Conservation (phyloP, 805 yeast species). For the Spathaspora passalidarum region DNA sequence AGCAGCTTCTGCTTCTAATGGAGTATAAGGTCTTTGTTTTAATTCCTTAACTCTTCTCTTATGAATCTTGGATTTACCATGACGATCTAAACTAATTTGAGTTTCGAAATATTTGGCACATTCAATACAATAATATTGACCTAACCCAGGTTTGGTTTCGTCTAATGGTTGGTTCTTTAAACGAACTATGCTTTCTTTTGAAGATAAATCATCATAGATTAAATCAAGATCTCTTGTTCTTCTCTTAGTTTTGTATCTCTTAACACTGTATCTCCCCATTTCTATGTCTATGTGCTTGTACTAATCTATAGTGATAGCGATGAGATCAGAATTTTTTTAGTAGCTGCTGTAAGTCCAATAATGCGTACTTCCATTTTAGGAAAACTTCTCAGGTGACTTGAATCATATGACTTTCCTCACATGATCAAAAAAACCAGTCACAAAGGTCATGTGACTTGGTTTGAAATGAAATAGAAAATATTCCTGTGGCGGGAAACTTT, state of each 20-base stretch:
- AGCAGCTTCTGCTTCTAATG: slow-evolving; percentile 88
- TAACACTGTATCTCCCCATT: slow-evolving; percentile 88
- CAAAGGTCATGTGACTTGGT: slow-evolving; percentile 2
- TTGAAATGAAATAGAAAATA: too few species aligned
- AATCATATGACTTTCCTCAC: neutral
- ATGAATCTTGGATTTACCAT: slow-evolving; percentile 74
- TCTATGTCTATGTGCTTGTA: slow-evolving; percentile 6
- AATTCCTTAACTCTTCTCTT: slow-evolving; percentile 81
- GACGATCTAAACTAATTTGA: slow-evolving; percentile 68
- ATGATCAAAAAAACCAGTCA: slow-evolving; percentile 2
- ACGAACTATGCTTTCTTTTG: slow-evolving; percentile 57
- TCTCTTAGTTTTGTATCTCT: slow-evolving; percentile 86
- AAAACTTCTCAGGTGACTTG: neutral
- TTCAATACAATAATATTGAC: slow-evolving; percentile 90
- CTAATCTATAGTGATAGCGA: slow-evolving; percentile 4
- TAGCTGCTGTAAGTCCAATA: neutral
- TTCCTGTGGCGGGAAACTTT: too few species aligned
- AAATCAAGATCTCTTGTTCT: slow-evolving; percentile 81
- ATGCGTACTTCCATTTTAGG: neutral
- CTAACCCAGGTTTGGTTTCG: slow-evolving; percentile 90
- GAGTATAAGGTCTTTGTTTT: slow-evolving; percentile 78
- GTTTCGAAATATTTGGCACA: slow-evolving; percentile 91
- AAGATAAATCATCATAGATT: slow-evolving; percentile 70
- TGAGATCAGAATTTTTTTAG: slow-evolving; percentile 4
- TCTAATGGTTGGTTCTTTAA: slow-evolving; percentile 82